A percentile compares a stretch with the other conserved stretches of the same genome.
phyloP scores from a whole-genome alignment of 2,329 filamentous ascomycete species.

The Mycosphaerella arachidis region DNA sequence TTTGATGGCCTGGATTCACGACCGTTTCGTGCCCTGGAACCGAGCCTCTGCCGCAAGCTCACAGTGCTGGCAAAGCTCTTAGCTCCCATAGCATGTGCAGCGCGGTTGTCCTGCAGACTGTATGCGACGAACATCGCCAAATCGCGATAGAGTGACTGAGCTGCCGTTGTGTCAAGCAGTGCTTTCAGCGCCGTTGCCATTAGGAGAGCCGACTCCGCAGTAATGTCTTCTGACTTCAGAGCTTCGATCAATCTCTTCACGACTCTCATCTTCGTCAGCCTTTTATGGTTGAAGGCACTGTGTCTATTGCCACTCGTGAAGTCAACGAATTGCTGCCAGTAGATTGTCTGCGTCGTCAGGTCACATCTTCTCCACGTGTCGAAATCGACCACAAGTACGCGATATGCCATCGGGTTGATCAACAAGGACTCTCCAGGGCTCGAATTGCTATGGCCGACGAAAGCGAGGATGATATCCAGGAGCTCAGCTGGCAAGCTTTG shows the following conservation, averaged over 20 bases:
- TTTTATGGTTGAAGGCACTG: slow-evolving; percentile 83
- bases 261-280: slow-evolving; percentile 84
- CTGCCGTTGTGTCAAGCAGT: slow-evolving; percentile 74
- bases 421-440: slow-evolving; percentile 84
- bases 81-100: slow-evolving; percentile 22
- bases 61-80: slow-evolving; percentile 28
- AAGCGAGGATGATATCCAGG: slow-evolving; percentile 72
- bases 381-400: slow-evolving; percentile 84
- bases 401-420: slow-evolving; percentile 90
- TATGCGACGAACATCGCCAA: slow-evolving; percentile 92
- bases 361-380: slow-evolving; percentile 87
- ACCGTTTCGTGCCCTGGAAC: slow-evolving; percentile 26
- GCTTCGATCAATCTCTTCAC: slow-evolving; percentile 87
- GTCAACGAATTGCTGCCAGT: slow-evolving; percentile 85
- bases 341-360: slow-evolving; percentile 72
- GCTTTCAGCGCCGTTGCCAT: slow-evolving; percentile 76
- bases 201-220: slow-evolving; percentile 64
- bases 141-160: slow-evolving; percentile 77
- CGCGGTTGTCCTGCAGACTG: slow-evolving; percentile 65
- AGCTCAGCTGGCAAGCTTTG: slow-evolving; percentile 56
- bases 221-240: slow-evolving; percentile 77
- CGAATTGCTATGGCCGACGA: slow-evolving; percentile 82
- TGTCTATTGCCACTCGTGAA: slow-evolving; percentile 90
- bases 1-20: slow-evolving; percentile 26
- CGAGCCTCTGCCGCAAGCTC: slow-evolving; percentile 24